These are phyloP conservation scores for Echinosophora koreensis DNA, from an alignment of 306 rosid species.

Conservation along the genomic window DNA sequence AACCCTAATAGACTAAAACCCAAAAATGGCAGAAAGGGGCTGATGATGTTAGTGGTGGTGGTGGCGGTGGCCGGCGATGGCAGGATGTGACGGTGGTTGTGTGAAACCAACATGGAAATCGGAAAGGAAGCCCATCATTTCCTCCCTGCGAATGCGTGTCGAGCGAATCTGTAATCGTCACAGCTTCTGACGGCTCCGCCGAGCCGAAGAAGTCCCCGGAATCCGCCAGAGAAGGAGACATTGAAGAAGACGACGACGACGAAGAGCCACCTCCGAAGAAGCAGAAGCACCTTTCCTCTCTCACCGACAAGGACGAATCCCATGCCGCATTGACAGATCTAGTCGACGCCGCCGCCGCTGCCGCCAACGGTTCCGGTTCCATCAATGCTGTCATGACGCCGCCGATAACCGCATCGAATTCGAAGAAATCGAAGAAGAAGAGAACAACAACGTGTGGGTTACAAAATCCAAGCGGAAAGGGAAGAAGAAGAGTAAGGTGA, in stretches of 20 bases:
- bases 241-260: conserved; percentile 66
- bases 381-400: not conserved
- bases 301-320: conserved; percentile 56
- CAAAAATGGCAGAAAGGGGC: no score
- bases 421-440: conserved; percentile 93
- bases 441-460: conserved; percentile 87
- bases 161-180: not conserved
- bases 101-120: no score
- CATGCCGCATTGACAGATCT: not conserved
- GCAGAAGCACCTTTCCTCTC: conserved; percentile 81
- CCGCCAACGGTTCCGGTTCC: no score
- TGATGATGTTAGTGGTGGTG: no score
- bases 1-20: no score
- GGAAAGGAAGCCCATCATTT: no score
- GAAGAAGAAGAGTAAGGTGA: conserved; percentile 81
- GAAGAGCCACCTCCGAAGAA: conserved; percentile 88
- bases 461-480: conserved; percentile 89
- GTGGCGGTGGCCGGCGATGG: no score
- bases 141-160: no score
- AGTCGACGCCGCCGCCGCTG: not conserved
- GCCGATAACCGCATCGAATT: conserved; percentile 38
- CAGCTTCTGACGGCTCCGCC: conserved; percentile 57
- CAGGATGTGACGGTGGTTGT: no score
- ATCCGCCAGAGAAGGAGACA: conserved; percentile 48
- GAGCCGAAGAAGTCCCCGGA: conserved; percentile 59